phyloP scores from a whole-genome alignment of 208 protist genomes.

The Leishmania tropica region DNA sequence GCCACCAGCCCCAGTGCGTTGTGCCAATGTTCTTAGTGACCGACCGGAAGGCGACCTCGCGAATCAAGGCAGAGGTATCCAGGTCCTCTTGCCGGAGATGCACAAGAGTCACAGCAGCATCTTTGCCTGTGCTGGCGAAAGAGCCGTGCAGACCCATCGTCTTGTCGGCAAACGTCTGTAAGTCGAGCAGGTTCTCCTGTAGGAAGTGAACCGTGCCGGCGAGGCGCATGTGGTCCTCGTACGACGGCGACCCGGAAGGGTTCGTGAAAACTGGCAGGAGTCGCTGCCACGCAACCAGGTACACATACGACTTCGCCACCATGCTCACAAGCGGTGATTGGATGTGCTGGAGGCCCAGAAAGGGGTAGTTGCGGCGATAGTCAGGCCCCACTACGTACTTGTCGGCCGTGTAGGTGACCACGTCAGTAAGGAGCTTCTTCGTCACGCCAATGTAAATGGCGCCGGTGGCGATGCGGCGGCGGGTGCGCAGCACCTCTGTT shows the following conservation, averaged over 20 bases:
- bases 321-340: slow-evolving; percentile 83
- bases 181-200: slow-evolving; percentile 64
- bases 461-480: slow-evolving; percentile 72
- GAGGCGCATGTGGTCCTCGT: slow-evolving; percentile 82
- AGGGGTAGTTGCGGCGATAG: slow-evolving; percentile 78
- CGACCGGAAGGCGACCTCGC: slow-evolving; percentile 83
- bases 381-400: slow-evolving; percentile 77
- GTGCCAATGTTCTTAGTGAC: slow-evolving; percentile 86
- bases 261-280: slow-evolving; percentile 64
- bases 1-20: slow-evolving; percentile 91
- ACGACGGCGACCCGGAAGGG: slow-evolving; percentile 37
- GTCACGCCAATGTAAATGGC: slow-evolving; percentile 68
- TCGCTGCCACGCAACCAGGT: slow-evolving; percentile 68
- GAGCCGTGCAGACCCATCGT: slow-evolving; percentile 73
- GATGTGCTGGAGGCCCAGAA: slow-evolving; percentile 86
- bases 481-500: slow-evolving; percentile 58
- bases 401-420: slow-evolving; percentile 64
- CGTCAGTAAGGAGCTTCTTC: slow-evolving; percentile 65
- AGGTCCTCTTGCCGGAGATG: slow-evolving; percentile 79
- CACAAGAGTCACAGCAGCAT: slow-evolving; percentile 47
- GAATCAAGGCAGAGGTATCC: slow-evolving; percentile 74
- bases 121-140: slow-evolving; percentile 51
- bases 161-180: slow-evolving; percentile 53
- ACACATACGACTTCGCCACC: slow-evolving; percentile 75
- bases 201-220: slow-evolving; percentile 80